These are phyloP conservation scores for Quercus cerris DNA, from an alignment of 306 rosid species.

Conservation along the genomic window DNA sequence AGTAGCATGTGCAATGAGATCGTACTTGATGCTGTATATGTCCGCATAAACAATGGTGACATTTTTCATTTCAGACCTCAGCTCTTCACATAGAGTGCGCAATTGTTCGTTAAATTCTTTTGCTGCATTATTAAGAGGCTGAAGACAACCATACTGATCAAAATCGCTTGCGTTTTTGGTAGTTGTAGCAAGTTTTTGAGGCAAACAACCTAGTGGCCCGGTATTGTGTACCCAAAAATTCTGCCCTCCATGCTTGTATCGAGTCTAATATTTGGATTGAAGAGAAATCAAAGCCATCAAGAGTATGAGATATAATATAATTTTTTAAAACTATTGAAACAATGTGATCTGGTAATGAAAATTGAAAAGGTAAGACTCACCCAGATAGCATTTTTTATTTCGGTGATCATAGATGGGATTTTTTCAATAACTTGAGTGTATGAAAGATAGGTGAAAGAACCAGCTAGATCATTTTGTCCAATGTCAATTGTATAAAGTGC, in stretches of 20 bases:
- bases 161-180: conserved; percentile 1
- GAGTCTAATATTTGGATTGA: neutral
- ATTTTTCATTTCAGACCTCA: conserved; percentile 24
- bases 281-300: too few relatives aligned
- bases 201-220: conserved; percentile 31
- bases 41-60: conserved; percentile 28
- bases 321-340: neutral
- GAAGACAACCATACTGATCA: conserved; percentile 27
- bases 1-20: conserved; percentile 12
- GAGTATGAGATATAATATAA: too few relatives aligned
- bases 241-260: conserved; percentile 17
- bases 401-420: neutral
- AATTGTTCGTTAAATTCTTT: conserved; percentile 22
- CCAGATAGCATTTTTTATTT: neutral
- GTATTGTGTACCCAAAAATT: conserved; percentile 35
- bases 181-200: conserved; percentile 17
- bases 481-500: neutral
- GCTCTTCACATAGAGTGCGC: conserved; percentile 13
- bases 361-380: neutral
- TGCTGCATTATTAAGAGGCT: conserved; percentile 23
- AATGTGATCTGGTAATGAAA: neutral
- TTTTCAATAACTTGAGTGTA: neutral
- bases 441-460: neutral
- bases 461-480: neutral
- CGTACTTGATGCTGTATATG: conserved; percentile 28